Conservation (phyloP, 2,329 filamentous ascomycete genomes). For the Pyricularia grisea region DNA sequence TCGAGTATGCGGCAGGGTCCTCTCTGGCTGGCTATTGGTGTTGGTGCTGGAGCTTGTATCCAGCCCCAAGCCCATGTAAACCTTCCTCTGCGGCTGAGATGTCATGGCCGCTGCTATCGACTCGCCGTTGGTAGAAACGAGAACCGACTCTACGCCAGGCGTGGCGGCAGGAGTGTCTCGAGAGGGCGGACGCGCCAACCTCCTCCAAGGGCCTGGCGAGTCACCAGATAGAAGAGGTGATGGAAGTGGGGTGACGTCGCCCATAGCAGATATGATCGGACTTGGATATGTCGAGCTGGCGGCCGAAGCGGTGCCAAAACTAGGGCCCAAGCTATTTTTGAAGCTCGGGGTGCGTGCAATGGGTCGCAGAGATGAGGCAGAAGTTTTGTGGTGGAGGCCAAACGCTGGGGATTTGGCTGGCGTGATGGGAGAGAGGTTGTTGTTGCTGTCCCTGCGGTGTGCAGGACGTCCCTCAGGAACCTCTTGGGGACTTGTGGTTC, state of each 20-base stretch:
- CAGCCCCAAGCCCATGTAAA: slow-evolving; percentile 38
- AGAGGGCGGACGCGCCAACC: slow-evolving; percentile 38
- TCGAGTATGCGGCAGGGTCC: slow-evolving; percentile 41
- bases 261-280: slow-evolving; percentile 65
- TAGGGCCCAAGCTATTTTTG: slow-evolving; percentile 39
- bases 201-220: slow-evolving; percentile 59
- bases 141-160: slow-evolving; percentile 32
- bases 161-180: slow-evolving; percentile 27
- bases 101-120: slow-evolving; percentile 39
- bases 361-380: slow-evolving; percentile 36
- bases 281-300: slow-evolving; percentile 63
- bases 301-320: slow-evolving; percentile 40
- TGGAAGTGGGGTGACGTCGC: slow-evolving; percentile 68
- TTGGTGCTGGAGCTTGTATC: not conserved
- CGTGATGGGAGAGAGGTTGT: slow-evolving; percentile 12
- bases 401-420: slow-evolving; percentile 15
- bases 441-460: slow-evolving; percentile 7
- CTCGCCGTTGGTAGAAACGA: slow-evolving; percentile 42
- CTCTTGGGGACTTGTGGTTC: not conserved
- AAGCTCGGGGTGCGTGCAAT: slow-evolving; percentile 52
- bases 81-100: slow-evolving; percentile 46
- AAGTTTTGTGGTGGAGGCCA: slow-evolving; percentile 28
- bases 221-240: slow-evolving; percentile 60
- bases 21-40: slow-evolving; percentile 15
- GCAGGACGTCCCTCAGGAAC: slow-evolving; percentile 8